Evolutionary conservation across 1,284 basidiomycete species (phyloP), one percentile per base, ranked within the genome.

Genomic region (Sporisorium sorghi): DNA sequence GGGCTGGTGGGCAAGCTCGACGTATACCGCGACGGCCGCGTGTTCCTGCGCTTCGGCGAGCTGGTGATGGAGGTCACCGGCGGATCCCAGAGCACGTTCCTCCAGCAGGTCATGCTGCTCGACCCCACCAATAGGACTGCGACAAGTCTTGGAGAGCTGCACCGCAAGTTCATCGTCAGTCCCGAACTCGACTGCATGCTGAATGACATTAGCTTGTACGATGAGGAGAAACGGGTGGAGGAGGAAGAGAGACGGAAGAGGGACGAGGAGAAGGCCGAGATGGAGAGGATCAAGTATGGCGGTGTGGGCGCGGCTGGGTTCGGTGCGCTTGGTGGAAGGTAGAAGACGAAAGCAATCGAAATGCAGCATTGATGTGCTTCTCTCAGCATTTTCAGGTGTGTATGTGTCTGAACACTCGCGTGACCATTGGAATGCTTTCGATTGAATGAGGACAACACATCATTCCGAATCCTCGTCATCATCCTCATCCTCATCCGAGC

Each of bases 11-110:
- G 82, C 21, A 72, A 76, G 23, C 59, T 84, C 15, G 64, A 82
- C 21, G 73, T 84, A 3, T 83, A 76, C 51, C 61, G 74, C 19
- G 79, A 82, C 39, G 81, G 82, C 2, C 75, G 79, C 5, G 79
- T 82, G 1, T 71, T 75, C 53, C 58, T 84, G 15, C 58, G 53
- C 17, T 74, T 82, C n/a, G 81, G 81, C 37, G 76, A 78, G 21
- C 59, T 83, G 3, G 61, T 79, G 15, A 81, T 81, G 79, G 78
- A 81, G 39, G 78, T 97, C 24, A 89, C 89, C 5, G 90, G 91
- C 12, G 93, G 91, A 17, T 93, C 92, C 9, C 91, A 92, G 69
- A 89, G 92, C 2, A 92, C 92, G 0, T 97, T 97, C 85, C 87
- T 96, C 10, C 93, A 97, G 83, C 93, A 96, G 71, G 90, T 93